Percentiles rank a stretch among this genome's conserved stretches.
These are phyloP conservation scores for Cercospora beticola DNA, from an alignment of 2,329 filamentous ascomycete species.

Conservation along the genomic window DNA sequence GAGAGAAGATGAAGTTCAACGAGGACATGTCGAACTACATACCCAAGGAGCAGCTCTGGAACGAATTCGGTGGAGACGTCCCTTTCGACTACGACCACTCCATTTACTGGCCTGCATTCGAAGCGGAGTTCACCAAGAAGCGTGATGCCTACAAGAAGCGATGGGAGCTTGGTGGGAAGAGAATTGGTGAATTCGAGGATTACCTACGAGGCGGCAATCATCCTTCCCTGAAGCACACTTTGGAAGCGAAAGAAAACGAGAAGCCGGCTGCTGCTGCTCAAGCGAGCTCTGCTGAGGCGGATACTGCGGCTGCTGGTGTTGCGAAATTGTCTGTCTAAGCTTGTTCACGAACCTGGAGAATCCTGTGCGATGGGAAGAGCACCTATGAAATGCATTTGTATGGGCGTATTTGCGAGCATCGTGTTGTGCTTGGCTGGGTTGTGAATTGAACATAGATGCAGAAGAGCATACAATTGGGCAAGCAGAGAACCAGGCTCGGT, in stretches of 20 bases:
- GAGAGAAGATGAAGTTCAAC: slow-evolving; percentile 96
- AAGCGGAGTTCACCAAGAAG: slow-evolving; percentile 66
- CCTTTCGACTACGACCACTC: slow-evolving; percentile 90
- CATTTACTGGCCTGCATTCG: slow-evolving; percentile 84
- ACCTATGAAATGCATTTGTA: not conserved
- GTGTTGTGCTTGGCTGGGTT: not conserved
- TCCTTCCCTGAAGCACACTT: slow-evolving; percentile 28
- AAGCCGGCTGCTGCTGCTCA: slow-evolving; percentile 1
- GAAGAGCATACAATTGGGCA: not conserved
- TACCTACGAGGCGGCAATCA: slow-evolving; percentile 73
- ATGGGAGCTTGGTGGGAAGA: slow-evolving; percentile 78
- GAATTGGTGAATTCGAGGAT: slow-evolving; percentile 81
- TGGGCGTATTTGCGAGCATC: not conserved
- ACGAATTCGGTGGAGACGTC: slow-evolving; percentile 72
- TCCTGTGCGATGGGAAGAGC: not conserved
- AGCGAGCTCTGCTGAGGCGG: slow-evolving; percentile 4
- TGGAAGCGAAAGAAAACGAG: slow-evolving; percentile 7
- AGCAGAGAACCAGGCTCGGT: not conserved
- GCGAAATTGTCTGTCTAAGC: slow-evolving; percentile 17
- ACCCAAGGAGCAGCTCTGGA: slow-evolving; percentile 78
- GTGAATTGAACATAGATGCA: not conserved
- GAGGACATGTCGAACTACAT: slow-evolving; percentile 83
- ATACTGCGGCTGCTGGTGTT: slow-evolving; percentile 13
- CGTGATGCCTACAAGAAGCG: slow-evolving; percentile 62
- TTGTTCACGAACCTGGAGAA: slow-evolving; percentile 12